Evolutionary conservation across 2,329 filamentous ascomycete species (phyloP), one percentile per base, ranked within the genome.

Genomic region (Endoconidiophora polonica): DNA sequence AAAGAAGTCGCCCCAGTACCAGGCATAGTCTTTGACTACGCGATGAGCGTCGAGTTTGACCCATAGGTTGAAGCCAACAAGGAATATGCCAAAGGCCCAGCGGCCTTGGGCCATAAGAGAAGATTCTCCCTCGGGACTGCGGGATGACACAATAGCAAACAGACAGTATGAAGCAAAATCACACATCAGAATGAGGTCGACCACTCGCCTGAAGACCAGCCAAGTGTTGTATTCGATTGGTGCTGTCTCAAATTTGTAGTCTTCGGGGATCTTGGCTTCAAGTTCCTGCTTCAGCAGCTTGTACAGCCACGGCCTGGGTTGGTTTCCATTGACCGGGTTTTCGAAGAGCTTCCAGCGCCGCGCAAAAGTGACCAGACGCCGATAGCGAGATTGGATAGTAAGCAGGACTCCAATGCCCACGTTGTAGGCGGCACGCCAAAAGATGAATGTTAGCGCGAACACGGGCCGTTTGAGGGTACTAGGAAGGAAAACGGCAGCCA

Each of bases 1-100:
- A 72, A 96, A 98, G 68, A 96, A 96, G 66, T 98, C 91, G 54
- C 91, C 91, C 91, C 91, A 98, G 67, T 96, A 98, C 91, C 91
- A 98, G 24, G 91, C 91, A 68, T 88, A 98, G 66, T 98, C 91
- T 66, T 96, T 96, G 61, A 98, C 91, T 46, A 98, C 91, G 54
- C 91, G 77, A 65, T 98, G 91, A 18, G 91, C 91, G 65, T 98
- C 91, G 55, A 98, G 73, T 68, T 98, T 98, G 56, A 98, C 91
- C 88, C 91, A 96, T 20, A 96, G 73, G 64, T 96, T 98, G 74
- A 98, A 96, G 52, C 84, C 73, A 55, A 98, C 81, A 23, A 96
- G 73, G 39, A 74, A 66, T 56, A 90, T 74, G 47, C 91, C 91
- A 44, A 80, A 71, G 3, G 70, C 61, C 91, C 91, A 98, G 54